Evolutionary conservation across 306 rosid species (phyloP), one percentile per base, ranked within the genome.

Genomic region (Rosa chinensis): DNA sequence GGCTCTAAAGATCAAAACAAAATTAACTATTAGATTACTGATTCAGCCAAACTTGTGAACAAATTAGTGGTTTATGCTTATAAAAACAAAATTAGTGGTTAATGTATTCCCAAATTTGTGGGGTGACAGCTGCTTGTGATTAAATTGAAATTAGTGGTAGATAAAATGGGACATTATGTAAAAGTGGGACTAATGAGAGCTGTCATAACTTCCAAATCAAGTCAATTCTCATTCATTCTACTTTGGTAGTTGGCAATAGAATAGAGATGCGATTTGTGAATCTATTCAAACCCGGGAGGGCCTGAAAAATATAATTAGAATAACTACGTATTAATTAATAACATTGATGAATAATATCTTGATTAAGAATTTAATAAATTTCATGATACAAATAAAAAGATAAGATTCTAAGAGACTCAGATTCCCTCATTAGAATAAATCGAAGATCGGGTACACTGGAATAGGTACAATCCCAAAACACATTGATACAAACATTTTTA

Each of bases 111-210:
- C 37, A 13, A 32, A 63, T 35, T 16, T 66, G 10, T 12, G 45
- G 70, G 44, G 21, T 66, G 72, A 66, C 72, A 66, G 72, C 71
- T 39, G 6, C 16, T 4, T 66, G 40, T 63, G 44, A 28, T 63
- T 32, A 6, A 63, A 28, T 63, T 17, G 10, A 14, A 63, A 61
- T 61, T 25, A 61, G 66, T 59, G 42, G 17, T 32, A 63, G 20
- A 28, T 63, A 20, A 59, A 32, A 4, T 56, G 12, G 2, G 28
- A 56, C 4, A 55, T 63, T 16, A 25, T 28, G 68, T 32, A 2
- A 9, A 62, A 5, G n/a, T 63, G 8, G 17, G 69, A 13, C n/a
- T 32, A 63, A 63, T 13, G 1, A 6, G 8, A 64, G 70, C 70
- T 64, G 70, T 35, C 70, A 64, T 14, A 2, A 12, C 44, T 64